These are phyloP conservation scores for Cercospora nicotianae DNA, from an alignment of 2,329 filamentous ascomycete genomes.

Conservation along the genomic window DNA sequence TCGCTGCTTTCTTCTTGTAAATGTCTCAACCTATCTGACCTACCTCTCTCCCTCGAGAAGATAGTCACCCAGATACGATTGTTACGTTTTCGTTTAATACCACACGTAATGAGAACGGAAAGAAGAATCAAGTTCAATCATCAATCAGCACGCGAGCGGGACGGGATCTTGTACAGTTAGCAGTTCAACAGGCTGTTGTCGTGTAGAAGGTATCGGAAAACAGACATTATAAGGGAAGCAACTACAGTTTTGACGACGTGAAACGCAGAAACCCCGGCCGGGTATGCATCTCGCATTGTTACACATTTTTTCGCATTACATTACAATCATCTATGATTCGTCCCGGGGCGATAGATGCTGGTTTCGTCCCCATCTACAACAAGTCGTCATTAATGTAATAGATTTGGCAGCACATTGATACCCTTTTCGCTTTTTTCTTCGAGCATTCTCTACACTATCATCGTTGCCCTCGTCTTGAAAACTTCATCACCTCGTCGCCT, in stretches of 20 bases:
- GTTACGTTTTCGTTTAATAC: not conserved
- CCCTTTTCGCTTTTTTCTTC: not conserved
- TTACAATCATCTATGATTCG: not conserved
- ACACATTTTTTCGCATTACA: not conserved
- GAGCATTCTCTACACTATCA: no score
- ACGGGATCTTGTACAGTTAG: constrained; percentile 11
- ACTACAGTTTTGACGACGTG: constrained; percentile 1
- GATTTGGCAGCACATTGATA: not conserved
- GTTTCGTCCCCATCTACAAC: not conserved
- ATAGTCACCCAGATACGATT: not conserved
- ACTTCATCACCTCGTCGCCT: no score
- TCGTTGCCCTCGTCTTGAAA: no score
- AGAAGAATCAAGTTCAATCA: not conserved
- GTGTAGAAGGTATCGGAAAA: not conserved
- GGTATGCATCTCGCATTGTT: constrained; percentile 11
- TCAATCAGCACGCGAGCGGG: not conserved
- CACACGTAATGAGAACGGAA: not conserved
- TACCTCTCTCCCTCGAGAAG: not conserved
- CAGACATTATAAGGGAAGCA: not conserved
- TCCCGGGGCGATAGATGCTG: not conserved
- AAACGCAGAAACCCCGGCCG: constrained; percentile 13
- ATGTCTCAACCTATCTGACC: constrained; percentile 5
- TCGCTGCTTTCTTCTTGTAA: constrained; percentile 30
- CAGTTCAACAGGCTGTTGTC: constrained; percentile 14
- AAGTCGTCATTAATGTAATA: not conserved